Percentiles rank a stretch among this genome's conserved stretches.
Conservation (phyloP, 192 early-diverging fungal genomes). For the Thamnidium elegans region DNA sequence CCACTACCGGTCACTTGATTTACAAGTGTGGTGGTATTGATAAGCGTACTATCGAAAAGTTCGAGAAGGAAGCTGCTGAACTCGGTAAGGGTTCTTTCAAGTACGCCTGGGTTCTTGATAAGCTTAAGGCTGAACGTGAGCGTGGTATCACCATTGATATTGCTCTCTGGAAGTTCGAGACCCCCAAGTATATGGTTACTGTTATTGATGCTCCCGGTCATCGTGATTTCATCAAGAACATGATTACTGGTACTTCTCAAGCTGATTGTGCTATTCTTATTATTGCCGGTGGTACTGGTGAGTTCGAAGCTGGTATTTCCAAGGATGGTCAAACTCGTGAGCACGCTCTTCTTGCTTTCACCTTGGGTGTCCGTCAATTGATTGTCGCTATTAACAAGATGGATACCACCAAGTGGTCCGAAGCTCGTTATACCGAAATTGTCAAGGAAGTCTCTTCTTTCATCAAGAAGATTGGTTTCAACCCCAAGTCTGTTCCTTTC, state of each 20-base stretch:
- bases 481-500: slow-evolving; percentile 89
- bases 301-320: slow-evolving; percentile 94
- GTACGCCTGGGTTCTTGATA: slow-evolving; percentile 99
- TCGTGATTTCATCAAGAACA: slow-evolving; percentile 99
- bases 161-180: slow-evolving; percentile 97
- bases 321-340: slow-evolving; percentile 99
- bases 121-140: slow-evolving; percentile 99
- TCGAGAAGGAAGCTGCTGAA: slow-evolving; percentile 98
- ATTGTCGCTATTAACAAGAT: slow-evolving; percentile 99
- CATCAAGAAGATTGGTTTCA: slow-evolving; percentile 98
- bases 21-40: slow-evolving; percentile 99
- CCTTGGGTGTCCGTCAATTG: slow-evolving; percentile 97
- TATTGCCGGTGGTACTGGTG: slow-evolving; percentile 86
- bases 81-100: slow-evolving; percentile 99
- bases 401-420: slow-evolving; percentile 94
- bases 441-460: slow-evolving; percentile 92
- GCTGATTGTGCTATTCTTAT: slow-evolving; percentile 77
- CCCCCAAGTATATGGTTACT: slow-evolving; percentile 87
- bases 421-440: slow-evolving; percentile 96
- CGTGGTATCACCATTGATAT: slow-evolving; percentile 99
- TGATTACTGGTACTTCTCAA: slow-evolving; percentile 98
- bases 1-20: slow-evolving; percentile 99
- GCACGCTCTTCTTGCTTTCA: slow-evolving; percentile 96
- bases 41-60: slow-evolving; percentile 99
- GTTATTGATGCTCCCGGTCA: slow-evolving; percentile 99